Percentiles rank a stretch among this genome's conserved stretches.
phyloP scores from a whole-genome alignment of 352 stramenopile species.

The Pythium chondricola region DNA sequence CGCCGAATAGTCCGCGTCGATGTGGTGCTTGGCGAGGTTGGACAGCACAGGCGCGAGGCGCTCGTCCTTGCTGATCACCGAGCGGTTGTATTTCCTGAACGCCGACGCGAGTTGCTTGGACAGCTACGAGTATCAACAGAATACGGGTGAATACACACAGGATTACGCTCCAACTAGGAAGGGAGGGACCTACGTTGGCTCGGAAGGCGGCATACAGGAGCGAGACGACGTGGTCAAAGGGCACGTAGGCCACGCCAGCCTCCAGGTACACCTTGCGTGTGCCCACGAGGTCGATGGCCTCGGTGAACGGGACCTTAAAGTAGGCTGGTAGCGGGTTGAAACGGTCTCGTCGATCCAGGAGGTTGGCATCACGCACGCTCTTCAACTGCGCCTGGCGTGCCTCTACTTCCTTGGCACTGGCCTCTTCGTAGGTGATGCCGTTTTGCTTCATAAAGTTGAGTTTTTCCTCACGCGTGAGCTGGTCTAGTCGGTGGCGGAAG shows the following conservation, averaged over 20 bases:
- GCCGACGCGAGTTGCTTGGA: conserved; percentile 89
- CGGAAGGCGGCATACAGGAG: conserved; percentile 93
- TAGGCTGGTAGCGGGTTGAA: conserved; percentile 63
- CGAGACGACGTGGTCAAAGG: conserved; percentile 91
- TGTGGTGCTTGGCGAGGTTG: conserved; percentile 96
- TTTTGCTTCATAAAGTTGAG: conserved; percentile 86
- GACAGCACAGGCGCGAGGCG: conserved; percentile 91
- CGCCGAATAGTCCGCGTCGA: conserved; percentile 84
- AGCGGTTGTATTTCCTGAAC: conserved; percentile 85
- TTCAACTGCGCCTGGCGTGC: conserved; percentile 54
- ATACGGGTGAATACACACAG: not conserved
- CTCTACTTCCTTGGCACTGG: conserved; percentile 60
- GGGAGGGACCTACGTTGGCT: conserved; percentile 59
- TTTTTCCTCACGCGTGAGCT: conserved; percentile 85
- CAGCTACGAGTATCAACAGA: conserved; percentile 31
- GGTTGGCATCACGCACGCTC: conserved; percentile 50
- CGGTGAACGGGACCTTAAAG: conserved; percentile 96
- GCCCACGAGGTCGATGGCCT: conserved; percentile 91
- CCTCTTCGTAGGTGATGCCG: conserved; percentile 71
- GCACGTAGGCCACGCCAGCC: conserved; percentile 93
- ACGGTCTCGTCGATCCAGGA: conserved; percentile 40
- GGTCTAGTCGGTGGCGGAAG: conserved; percentile 90
- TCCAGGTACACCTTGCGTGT: conserved; percentile 92
- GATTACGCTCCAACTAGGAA: not conserved
- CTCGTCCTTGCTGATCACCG: conserved; percentile 88